Percentiles rank a stretch among this genome's conserved stretches.
Evolutionary conservation across 306 rosid species (phyloP).

Genomic region (Mimosa bimucronata): DNA sequence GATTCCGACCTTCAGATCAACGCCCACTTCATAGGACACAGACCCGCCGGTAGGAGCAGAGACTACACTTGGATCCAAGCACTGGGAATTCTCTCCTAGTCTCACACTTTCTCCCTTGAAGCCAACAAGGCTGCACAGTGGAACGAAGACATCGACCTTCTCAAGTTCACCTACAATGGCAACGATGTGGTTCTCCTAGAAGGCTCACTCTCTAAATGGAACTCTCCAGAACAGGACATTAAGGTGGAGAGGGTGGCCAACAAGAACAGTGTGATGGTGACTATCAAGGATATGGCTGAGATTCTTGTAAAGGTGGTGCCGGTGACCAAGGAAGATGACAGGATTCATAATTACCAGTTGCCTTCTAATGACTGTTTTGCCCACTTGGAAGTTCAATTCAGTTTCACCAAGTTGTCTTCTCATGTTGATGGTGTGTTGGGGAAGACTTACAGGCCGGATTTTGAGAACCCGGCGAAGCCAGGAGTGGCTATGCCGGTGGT

Average conservation of each 20-base stretch:
- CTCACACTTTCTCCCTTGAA: slow-evolving; percentile 46
- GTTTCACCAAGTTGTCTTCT: slow-evolving; percentile 43
- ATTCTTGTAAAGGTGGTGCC: slow-evolving; percentile 52
- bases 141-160: slow-evolving; percentile 41
- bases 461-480: slow-evolving; percentile 46
- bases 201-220: slow-evolving; percentile 43
- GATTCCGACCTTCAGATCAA: slow-evolving; percentile 52
- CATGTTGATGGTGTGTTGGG: slow-evolving; percentile 59
- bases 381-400: slow-evolving; percentile 56
- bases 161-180: slow-evolving; percentile 45
- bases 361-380: slow-evolving; percentile 51
- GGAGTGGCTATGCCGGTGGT: slow-evolving; percentile 57
- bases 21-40: slow-evolving; percentile 49
- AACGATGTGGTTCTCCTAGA: slow-evolving; percentile 13
- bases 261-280: slow-evolving; percentile 45
- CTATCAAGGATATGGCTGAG: slow-evolving; percentile 46
- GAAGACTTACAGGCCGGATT: slow-evolving; percentile 48
- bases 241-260: slow-evolving; percentile 44
- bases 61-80: slow-evolving; percentile 49
- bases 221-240: slow-evolving; percentile 28
- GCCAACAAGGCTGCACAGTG: slow-evolving; percentile 41
- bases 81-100: slow-evolving; percentile 18
- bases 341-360: slow-evolving; percentile 46
- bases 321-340: slow-evolving; percentile 51
- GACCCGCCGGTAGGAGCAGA: slow-evolving; percentile 34